Evolutionary conservation across 805 yeast species (phyloP), one percentile per base, ranked within the genome.

Genomic region (Ogataea pini): DNA sequence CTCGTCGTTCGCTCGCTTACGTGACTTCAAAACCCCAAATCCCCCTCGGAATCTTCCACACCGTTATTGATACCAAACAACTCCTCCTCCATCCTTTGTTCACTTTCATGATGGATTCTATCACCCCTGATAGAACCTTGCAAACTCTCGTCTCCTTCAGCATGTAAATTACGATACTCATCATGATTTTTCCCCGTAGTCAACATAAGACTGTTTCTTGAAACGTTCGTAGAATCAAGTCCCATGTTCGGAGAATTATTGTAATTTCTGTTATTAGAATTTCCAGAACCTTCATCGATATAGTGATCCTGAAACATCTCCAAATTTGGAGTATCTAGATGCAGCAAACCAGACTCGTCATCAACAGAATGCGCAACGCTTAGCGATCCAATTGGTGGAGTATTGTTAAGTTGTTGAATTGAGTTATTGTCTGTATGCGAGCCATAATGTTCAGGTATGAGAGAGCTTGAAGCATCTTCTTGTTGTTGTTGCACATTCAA

Each of bases 261-360:
- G 43, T 47, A 20, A 16, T 14, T 9, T 18, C 20, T 16, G 16
- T 17, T 22, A 7, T 27, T 17, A 9, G n/a, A 8, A 17, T 18
- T 17, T 14, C 17, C 13, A 34, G 37, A 19, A 18, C 24, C 24
- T 12, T 34, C 37, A 32, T 39, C 42, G 34, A 12, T 12, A 32
- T 51, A 51, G 12, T 48, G 53, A 20, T 40, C 44, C 27, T 54
- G 50, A 42, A 55, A 57, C 13, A 57, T 36, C 38, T 55, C 60
- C 42, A 57, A 29, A 27, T 42, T 42, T 16, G 60, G 58, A 16
- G 56, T 48, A 19, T 48, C 59, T n/a, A 54, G 29, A 22, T 49
- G 48, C 27, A 51, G 25, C 24, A 43, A 17, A 2, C 39, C 27
- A 8, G 38, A n/a, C 20, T 46, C 41, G n/a, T 48, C 50, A 14